Evolutionary conservation across 139 green algal genomes (phyloP).

Genomic region (Axilococcus clingmanii): DNA sequence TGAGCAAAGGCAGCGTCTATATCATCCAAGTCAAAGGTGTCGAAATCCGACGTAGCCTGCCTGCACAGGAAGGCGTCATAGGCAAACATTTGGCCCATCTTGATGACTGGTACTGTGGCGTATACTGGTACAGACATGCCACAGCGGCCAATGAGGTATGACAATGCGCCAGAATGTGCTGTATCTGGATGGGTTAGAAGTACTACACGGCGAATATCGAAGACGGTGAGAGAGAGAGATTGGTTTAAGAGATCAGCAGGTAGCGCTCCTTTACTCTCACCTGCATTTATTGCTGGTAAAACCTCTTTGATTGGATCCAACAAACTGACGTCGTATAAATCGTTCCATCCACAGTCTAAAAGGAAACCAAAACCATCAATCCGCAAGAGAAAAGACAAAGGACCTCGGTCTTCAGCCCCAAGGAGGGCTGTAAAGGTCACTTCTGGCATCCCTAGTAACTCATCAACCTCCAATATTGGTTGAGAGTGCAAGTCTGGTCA

Average conservation of each 20-base stretch:
- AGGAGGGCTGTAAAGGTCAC: too few species aligned
- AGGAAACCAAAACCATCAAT: conserved; percentile 59
- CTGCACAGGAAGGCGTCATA: conserved; percentile 58
- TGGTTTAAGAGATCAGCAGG: not conserved
- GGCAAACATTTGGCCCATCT: conserved; percentile 81
- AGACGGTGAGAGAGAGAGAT: not conserved
- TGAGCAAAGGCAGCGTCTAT: conserved; percentile 68
- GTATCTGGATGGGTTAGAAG: conserved; percentile 75
- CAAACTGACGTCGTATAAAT: conserved; percentile 38
- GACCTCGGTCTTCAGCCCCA: conserved; percentile 30
- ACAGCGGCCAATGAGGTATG: conserved; percentile 49
- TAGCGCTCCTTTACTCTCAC: not conserved
- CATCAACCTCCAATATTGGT: too few species aligned
- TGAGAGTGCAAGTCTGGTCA: too few species aligned
- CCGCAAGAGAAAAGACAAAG: conserved; percentile 69
- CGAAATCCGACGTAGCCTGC: conserved; percentile 51
- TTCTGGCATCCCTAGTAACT: too few species aligned
- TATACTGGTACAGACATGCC: conserved; percentile 49
- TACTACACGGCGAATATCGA: too few species aligned
- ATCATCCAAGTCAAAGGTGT: conserved; percentile 61
- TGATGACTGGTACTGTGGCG: conserved; percentile 60
- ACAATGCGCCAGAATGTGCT: conserved; percentile 74
- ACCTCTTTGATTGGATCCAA: conserved; percentile 46
- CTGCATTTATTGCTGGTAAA: conserved; percentile 16
- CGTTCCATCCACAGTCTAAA: conserved; percentile 89